Evolutionary conservation across 495 filamentous ascomycete species (phyloP).

Genomic region (Patellaria atrata): DNA sequence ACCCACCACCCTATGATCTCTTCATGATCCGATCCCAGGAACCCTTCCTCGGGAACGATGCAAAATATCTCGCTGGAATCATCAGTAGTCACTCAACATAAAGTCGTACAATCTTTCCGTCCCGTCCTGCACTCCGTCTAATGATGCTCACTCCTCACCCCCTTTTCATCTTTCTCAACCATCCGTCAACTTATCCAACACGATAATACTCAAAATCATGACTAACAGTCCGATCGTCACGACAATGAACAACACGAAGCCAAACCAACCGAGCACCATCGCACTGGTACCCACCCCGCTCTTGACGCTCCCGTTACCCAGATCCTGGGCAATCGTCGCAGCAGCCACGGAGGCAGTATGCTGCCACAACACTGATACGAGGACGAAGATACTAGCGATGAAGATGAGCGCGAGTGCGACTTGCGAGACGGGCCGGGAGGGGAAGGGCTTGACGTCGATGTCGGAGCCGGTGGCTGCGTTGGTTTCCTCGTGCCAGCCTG

Average conservation of each 20-base stretch:
- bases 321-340: slow-evolving; percentile 79
- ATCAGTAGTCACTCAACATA: too few relatives aligned
- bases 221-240: slow-evolving; percentile 88
- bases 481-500: slow-evolving; percentile 65
- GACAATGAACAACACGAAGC: slow-evolving; percentile 79
- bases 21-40: too few relatives aligned
- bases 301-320: slow-evolving; percentile 85
- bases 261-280: slow-evolving; percentile 96
- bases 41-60: too few relatives aligned
- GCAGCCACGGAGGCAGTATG: slow-evolving; percentile 93
- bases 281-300: slow-evolving; percentile 81
- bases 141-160: too few relatives aligned
- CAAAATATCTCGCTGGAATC: too few relatives aligned
- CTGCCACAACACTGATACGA: slow-evolving; percentile 59
- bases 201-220: slow-evolving; percentile 82
- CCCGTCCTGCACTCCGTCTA: too few relatives aligned
- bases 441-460: slow-evolving; percentile 66
- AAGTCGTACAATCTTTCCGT: too few relatives aligned
- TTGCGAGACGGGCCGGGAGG: slow-evolving; percentile 56
- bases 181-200: slow-evolving; percentile 39
- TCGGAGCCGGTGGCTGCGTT: slow-evolving; percentile 46
- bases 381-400: slow-evolving; percentile 61
- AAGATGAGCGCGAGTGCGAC: slow-evolving; percentile 67
- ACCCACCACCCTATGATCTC: too few relatives aligned
- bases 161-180: slow-evolving; percentile 17